These are phyloP conservation scores for Gossypium schwendimanii DNA, from an alignment of 441 rosid genomes.

Conservation along the genomic window DNA sequence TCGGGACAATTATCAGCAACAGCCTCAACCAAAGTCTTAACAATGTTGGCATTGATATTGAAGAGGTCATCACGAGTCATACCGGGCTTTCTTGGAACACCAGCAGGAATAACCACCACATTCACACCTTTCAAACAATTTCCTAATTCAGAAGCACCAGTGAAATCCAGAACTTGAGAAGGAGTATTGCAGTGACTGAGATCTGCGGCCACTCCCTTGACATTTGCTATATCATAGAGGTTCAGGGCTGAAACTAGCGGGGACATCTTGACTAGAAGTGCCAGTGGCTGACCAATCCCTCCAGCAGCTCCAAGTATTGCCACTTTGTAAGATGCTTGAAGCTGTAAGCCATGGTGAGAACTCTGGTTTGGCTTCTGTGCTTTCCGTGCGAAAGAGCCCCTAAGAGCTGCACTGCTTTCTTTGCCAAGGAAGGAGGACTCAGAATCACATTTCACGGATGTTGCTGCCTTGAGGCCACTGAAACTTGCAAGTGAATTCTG, in stretches of 20 bases:
- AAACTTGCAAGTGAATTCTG: slow-evolving; percentile 37
- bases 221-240: slow-evolving; percentile 91
- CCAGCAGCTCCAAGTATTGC: slow-evolving; percentile 96
- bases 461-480: slow-evolving; percentile 61
- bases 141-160: slow-evolving; percentile 75
- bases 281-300: slow-evolving; percentile 90
- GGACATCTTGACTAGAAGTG: slow-evolving; percentile 88
- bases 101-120: slow-evolving; percentile 94
- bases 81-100: slow-evolving; percentile 96
- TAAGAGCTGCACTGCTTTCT: slow-evolving; percentile 47
- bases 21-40: slow-evolving; percentile 69
- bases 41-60: slow-evolving; percentile 84
- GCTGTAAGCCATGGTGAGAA: slow-evolving; percentile 33
- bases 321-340: slow-evolving; percentile 79
- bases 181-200: slow-evolving; percentile 97
- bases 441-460: slow-evolving; percentile 35
- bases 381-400: slow-evolving; percentile 31
- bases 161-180: slow-evolving; percentile 72
- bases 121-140: slow-evolving; percentile 63
- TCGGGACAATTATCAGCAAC: slow-evolving; percentile 91
- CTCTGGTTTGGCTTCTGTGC: slow-evolving; percentile 31
- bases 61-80: slow-evolving; percentile 99
- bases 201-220: slow-evolving; percentile 95
- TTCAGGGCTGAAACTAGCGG: slow-evolving; percentile 76
- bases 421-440: slow-evolving; percentile 53